Base-by-base conservation (phyloP, 768 basidiomycete genomes). In the Tricholoma bakamatsutake region DNA sequence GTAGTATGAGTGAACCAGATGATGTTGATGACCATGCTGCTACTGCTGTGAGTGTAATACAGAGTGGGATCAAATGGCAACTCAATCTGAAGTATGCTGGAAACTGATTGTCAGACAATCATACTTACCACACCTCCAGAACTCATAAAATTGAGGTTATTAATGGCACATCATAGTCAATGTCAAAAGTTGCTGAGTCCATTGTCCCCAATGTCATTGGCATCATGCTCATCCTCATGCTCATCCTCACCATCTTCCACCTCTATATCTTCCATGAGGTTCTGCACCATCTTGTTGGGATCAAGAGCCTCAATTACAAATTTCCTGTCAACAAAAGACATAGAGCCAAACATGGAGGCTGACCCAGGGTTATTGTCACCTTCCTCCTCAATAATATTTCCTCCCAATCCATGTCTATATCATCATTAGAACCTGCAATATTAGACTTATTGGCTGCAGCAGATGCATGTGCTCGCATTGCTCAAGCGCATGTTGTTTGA, bases 401-500 rank as follows among this genome's bases (percentile, higher is more conserved):
- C 12, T 33, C 39, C 35, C 5, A 37, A 18, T 40, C 39, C 39
- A 40, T 48, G 24, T 33, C 46, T 13, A 18, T 27, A 28, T 48
- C 46, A 27, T 48, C 27, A 28, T 48, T 48, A 18, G 46, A 48
- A 48, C 34, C 50, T 30, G 15, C 33, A 52, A 30, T 13, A 34
- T 52, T 24, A 9, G 13, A 37, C 35, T 13, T 37, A 37, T 37
- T 11, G 35, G 35, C 35, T 37, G 35, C 35, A 37, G 13, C 35
- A 37, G 35, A 37, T 37, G 35, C 35, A 37, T 37, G 24, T 48
- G 50, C 34, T 34, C 21, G 31, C 34, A 52, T 30, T n/a, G 17
- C 31, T 15, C 54, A 49, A 12, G 50, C 24, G 10, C 15, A n/a
- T 21, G 47, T 34, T 7, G 57, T 56, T 31, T 59, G 52, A 18